Evolutionary conservation across 768 basidiomycete genomes (phyloP), one percentile per base, ranked within the genome.

Genomic region (Collybia sp.): DNA sequence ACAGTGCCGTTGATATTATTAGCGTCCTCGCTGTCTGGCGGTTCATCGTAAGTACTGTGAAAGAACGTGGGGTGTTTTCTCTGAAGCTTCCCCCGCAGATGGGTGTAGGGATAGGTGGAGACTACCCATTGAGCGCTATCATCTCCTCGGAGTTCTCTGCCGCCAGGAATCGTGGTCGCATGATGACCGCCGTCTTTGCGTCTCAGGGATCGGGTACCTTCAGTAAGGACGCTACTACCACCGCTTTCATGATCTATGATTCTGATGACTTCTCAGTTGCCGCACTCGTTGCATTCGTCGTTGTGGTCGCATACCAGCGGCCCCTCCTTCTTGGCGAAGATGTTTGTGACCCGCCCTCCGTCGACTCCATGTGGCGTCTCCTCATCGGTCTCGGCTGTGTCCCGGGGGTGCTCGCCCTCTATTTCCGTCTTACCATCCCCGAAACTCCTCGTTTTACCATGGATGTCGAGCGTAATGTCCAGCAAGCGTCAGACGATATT

Each of bases 361-460:
- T 93, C 48, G 90, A 93, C 64, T 75, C 71, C 56, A 75, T 78
- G 57, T 92, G 90, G 90, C 83, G 90, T 56, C 64, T 91, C 42
- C 73, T 92, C 58, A 88, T 93, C 58, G 89, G 89, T 55, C 69
- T 92, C 34, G 90, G 90, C 39, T 85, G 83, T 45, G 69, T 93
- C 34, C 90, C 90, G 32, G 90, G 78, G 45, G 75, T 72, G 31
- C 56, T 89, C 45, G 89, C 88, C 12, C 77, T 91, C 40, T 91
- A 89, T 70, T 91, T 88, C 83, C 86, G 89, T 58, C 74, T 91
- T 34, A 90, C 89, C 18, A 91, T 92, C 55, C 87, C 89, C 5
- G 88, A 92, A 62, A 92, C 88, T 0, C 90, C 90, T 19, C 87
- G 90, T 50, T 76, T 73, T 61, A 93, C 89, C 47, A 90, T 92